Evolutionary conservation across 2,329 filamentous ascomycete genomes (phyloP).

Genomic region (Alternaria incomplexa): DNA sequence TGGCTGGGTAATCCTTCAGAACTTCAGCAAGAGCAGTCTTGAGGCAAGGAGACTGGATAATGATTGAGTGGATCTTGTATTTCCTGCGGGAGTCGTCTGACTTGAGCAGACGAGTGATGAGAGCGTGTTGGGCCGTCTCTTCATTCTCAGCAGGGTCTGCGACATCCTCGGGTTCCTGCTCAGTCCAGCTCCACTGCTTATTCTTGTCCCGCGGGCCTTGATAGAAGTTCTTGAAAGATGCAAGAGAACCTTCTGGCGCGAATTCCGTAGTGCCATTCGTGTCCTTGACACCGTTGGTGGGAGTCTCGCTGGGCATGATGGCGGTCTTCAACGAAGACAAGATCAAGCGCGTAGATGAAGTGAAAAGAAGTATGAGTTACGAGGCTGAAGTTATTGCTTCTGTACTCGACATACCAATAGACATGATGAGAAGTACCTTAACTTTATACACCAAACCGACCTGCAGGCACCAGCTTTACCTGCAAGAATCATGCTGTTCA

Average conservation of each 20-base stretch:
- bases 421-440: background rate
- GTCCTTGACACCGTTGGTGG: constrained; percentile 5
- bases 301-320: constrained; percentile 1
- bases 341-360: background rate
- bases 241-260: constrained; percentile 20
- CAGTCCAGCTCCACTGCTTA: constrained; percentile 34
- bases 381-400: background rate
- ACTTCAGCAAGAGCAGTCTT: constrained; percentile 63
- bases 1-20: constrained; percentile 64
- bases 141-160: constrained; percentile 60
- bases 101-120: constrained; percentile 48
- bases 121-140: constrained; percentile 64
- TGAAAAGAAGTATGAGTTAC: background rate
- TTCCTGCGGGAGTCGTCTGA: constrained; percentile 62
- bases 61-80: constrained; percentile 66
- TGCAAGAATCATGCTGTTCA: background rate
- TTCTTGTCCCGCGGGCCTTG: constrained; percentile 32
- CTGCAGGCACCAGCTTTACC: background rate
- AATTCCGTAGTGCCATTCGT: background rate
- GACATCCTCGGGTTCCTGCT: constrained; percentile 31
- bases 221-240: constrained; percentile 29
- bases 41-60: constrained; percentile 68
- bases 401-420: background rate
- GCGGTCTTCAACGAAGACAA: background rate
- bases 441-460: background rate